A percentile compares a stretch with the other conserved stretches of the same genome.
phyloP scores from a whole-genome alignment of 352 stramenopile genomes.

The Pythium oligandrum region DNA sequence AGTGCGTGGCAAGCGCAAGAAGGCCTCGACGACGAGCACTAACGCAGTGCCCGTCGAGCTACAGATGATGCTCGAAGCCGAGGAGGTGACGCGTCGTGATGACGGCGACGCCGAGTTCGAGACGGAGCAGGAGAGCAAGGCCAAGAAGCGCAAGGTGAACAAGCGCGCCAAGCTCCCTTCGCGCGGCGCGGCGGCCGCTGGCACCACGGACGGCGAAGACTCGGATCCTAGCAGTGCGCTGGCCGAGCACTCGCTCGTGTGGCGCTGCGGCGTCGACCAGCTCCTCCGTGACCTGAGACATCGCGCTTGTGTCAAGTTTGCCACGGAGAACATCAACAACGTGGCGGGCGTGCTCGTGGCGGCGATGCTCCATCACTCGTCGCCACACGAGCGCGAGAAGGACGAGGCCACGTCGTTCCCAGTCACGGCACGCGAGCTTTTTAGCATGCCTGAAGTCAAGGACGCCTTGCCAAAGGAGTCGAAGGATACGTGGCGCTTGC shows the following conservation, averaged over 20 bases:
- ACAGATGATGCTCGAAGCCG: conserved; percentile 82
- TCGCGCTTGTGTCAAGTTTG: conserved; percentile 73
- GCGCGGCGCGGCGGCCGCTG: conserved; percentile 23
- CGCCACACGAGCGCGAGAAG: conserved; percentile 76
- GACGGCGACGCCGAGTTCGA: conserved; percentile 59
- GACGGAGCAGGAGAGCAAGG: conserved; percentile 39
- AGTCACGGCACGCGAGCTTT: conserved; percentile 75
- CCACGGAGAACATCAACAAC: conserved; percentile 82
- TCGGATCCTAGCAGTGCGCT: conserved; percentile 22
- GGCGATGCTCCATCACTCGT: conserved; percentile 79
- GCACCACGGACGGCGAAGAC: conserved; percentile 28
- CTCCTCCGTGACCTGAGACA: conserved; percentile 79
- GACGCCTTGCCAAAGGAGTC: conserved; percentile 61
- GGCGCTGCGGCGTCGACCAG: conserved; percentile 73
- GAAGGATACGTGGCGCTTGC: conserved; percentile 76
- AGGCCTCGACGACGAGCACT: conserved; percentile 22
- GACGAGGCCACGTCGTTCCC: conserved; percentile 73
- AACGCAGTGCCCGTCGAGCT: conserved; percentile 74
- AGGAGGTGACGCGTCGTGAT: conserved; percentile 38
- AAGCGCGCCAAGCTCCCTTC: conserved; percentile 82
- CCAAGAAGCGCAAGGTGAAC: conserved; percentile 60
- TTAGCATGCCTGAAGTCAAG: conserved; percentile 64
- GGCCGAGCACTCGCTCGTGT: conserved; percentile 72
- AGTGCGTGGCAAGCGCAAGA: conserved; percentile 69
- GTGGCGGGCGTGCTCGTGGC: conserved; percentile 73